Percentiles rank a stretch among this genome's conserved stretches.
These are phyloP conservation scores for Bremia lactucae DNA, from an alignment of 352 stramenopile species.

Conservation along the genomic window DNA sequence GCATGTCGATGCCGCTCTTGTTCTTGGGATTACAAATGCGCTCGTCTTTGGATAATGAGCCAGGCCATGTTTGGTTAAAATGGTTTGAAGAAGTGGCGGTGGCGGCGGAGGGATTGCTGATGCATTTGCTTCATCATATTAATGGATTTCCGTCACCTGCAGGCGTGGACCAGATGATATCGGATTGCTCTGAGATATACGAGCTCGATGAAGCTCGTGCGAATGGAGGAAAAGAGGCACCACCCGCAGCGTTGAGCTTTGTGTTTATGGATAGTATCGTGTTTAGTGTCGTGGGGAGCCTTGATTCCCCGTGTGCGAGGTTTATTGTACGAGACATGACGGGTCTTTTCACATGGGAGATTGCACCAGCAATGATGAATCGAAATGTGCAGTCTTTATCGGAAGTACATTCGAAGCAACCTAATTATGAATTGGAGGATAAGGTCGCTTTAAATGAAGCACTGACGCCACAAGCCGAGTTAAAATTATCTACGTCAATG, in stretches of 20 bases:
- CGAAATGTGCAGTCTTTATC: no score
- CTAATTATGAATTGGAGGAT: no score
- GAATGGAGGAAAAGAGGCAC: constrained; percentile 19
- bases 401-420: no score
- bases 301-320: constrained; percentile 61
- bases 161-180: constrained; percentile 78
- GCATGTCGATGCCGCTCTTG: constrained; percentile 74
- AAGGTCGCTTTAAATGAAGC: constrained; percentile 25
- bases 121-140: constrained; percentile 81
- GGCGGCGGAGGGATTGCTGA: constrained; percentile 66
- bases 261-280: constrained; percentile 85
- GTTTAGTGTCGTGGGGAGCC: constrained; percentile 70
- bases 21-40: constrained; percentile 83
- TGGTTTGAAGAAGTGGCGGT: constrained; percentile 80
- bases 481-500: constrained; percentile 22
- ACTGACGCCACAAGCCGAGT: constrained; percentile 29
- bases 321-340: constrained; percentile 83
- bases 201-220: constrained; percentile 27
- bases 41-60: constrained; percentile 61
- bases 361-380: constrained; percentile 31
- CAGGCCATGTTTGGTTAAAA: constrained; percentile 59
- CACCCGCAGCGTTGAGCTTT: constrained; percentile 54
- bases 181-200: constrained; percentile 60
- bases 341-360: constrained; percentile 78
- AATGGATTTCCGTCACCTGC: constrained; percentile 78